phyloP scores from a whole-genome alignment of 179 eudicot species.

The Gypsophila paniculata region DNA sequence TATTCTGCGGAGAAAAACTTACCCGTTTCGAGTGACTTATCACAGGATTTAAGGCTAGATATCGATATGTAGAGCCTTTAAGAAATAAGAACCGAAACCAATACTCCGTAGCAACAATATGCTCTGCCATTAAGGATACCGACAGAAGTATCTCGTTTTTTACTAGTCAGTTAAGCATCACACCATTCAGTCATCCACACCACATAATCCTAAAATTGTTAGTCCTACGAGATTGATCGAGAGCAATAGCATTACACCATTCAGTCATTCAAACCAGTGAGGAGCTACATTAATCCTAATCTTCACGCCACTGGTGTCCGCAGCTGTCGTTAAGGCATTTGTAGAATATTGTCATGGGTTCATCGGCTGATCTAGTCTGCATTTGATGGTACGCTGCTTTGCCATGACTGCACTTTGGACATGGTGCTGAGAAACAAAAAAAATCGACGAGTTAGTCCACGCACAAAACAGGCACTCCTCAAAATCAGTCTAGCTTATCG shows the following conservation, averaged over 20 bases:
- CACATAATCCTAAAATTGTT: too few species aligned
- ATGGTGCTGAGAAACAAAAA: slow-evolving; percentile 36
- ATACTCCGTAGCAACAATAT: too few species aligned
- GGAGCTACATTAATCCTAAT: slow-evolving; percentile 10
- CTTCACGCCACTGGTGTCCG: slow-evolving; percentile 45
- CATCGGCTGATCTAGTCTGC: slow-evolving; percentile 69
- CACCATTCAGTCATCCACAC: too few species aligned
- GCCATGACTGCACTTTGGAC: slow-evolving; percentile 47
- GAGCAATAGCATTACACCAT: not conserved
- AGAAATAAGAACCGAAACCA: too few species aligned
- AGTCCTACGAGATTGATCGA: not conserved
- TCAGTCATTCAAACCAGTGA: too few species aligned
- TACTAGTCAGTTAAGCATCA: too few species aligned
- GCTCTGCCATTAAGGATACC: too few species aligned
- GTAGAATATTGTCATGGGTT: slow-evolving; percentile 60
- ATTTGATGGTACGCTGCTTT: slow-evolving; percentile 38
- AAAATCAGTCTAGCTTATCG: not conserved
- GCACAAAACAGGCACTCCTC: not conserved
- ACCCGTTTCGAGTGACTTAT: too few species aligned
- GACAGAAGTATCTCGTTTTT: too few species aligned
- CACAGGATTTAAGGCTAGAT: too few species aligned
- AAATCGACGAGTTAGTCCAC: not conserved
- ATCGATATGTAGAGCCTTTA: too few species aligned
- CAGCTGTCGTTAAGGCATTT: slow-evolving; percentile 40
- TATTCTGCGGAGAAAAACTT: too few species aligned